Percentiles rank a stretch among this genome's conserved stretches.
Evolutionary conservation across 2,329 filamentous ascomycete genomes (phyloP).

Genomic region (Myriosclerotinia duriaeana): DNA sequence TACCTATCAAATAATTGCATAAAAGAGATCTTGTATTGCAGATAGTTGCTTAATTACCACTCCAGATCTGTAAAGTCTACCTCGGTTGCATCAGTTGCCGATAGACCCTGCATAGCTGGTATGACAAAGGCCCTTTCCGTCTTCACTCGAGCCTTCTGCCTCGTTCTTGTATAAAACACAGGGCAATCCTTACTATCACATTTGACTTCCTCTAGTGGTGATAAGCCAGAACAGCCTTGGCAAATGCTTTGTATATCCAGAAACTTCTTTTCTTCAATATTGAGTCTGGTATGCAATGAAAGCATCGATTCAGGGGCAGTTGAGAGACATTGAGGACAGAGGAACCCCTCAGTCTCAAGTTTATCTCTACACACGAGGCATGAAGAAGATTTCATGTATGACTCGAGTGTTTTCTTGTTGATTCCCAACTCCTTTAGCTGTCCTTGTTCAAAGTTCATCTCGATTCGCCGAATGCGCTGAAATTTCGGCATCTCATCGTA

Average conservation of each 20-base stretch:
- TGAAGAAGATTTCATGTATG: slow-evolving; percentile 79
- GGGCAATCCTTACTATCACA: slow-evolving; percentile 93
- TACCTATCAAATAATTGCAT: not conserved
- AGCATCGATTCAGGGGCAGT: slow-evolving; percentile 61
- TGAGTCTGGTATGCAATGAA: slow-evolving; percentile 61
- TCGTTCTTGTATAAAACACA: slow-evolving; percentile 79
- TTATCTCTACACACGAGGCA: slow-evolving; percentile 70
- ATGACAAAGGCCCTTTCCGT: slow-evolving; percentile 44
- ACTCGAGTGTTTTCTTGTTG: slow-evolving; percentile 73
- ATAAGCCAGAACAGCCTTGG: slow-evolving; percentile 72
- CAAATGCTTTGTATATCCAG: slow-evolving; percentile 70
- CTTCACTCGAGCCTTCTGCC: slow-evolving; percentile 53
- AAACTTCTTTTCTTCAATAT: slow-evolving; percentile 61
- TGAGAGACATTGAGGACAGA: slow-evolving; percentile 60
- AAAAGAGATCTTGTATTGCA: not conserved
- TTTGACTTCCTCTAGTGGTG: slow-evolving; percentile 71
- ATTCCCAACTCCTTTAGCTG: slow-evolving; percentile 43
- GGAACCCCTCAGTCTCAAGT: slow-evolving; percentile 46
- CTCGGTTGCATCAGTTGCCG: slow-evolving; percentile 32
- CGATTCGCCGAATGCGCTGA: slow-evolving; percentile 64
- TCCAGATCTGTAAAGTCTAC: slow-evolving; percentile 33
- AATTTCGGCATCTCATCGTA: slow-evolving; percentile 96
- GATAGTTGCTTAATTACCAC: slow-evolving; percentile 31
- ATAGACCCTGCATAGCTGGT: slow-evolving; percentile 46
- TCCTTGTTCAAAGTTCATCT: slow-evolving; percentile 35